Base-by-base conservation (phyloP, 2,329 filamentous ascomycete genomes). In the Fusarium sp. region DNA sequence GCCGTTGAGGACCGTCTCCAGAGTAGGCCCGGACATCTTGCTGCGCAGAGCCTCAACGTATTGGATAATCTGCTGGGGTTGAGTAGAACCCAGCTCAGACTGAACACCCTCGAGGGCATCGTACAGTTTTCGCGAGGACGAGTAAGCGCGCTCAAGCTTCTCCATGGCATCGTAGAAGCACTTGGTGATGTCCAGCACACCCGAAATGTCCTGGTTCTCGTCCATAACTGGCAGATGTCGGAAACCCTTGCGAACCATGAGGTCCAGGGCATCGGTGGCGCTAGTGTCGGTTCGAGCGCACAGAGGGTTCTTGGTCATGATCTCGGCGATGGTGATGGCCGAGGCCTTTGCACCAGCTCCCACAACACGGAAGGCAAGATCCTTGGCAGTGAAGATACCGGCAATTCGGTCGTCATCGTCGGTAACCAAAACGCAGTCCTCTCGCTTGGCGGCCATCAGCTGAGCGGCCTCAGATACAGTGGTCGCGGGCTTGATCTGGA, bases 131-230 rank as follows among this genome's bases (percentile, higher is more conserved):
- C 97, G 92, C n/a, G 97, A 99, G 18, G 97, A 98, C 75, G 95
- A 95, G 83, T 99, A 99, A 60, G 97, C 97, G 61, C 97, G 93
- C 87, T 99, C 97, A 70, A 99, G 87, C 88, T 99, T 99, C 88
- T 99, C 97, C 97, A 99, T 99, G 50, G 97, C 97, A 85, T 99
- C 97, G 85, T 99, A 99, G 85, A 99, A 99, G 85, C 97, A 99
- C 85, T 98, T 99, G 66, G 97, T 99, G 79, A 99, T 99, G 84
- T 99, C 97, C 64, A 99, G 87, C 76, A 99, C 95, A 87, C 97
- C 97, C 9, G 95, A 97, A 73, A 99, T 99, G 81, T 99, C 96
- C 85, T 99, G 97, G 84, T 99, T 98, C 87, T 99, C 97, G 84
- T 99, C 97, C 97, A 99, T 99, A 75, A 99, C 97, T 4, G 97